Base-by-base conservation (phyloP, 768 basidiomycete genomes). In the Goffeauzyma gilvescens region DNA sequence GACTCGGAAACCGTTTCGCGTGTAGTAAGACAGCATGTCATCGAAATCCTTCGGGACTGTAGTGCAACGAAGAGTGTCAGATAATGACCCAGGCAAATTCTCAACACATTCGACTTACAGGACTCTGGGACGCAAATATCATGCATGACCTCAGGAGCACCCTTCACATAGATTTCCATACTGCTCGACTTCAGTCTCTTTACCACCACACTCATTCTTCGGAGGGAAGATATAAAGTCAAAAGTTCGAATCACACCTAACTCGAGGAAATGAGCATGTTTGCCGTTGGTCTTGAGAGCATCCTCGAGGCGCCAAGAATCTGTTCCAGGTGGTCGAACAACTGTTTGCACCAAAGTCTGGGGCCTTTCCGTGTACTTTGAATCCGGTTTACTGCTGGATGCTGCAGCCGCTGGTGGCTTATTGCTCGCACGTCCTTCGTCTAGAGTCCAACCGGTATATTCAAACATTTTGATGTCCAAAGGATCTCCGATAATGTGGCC, bases 111-210 rank as follows among this genome's bases (percentile, higher is more conserved):
- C 38, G n/a, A 33, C 86, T 53, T 54, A 96, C 90, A 78, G n/a
- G 89, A 82, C 39, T 79, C 74, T 48, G 71, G 77, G 42, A 87
- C 81, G 60, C 93, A 98, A 44, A 98, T 95, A 31, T 89, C 87
- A 6, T 66, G 62, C 89, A 98, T 96, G 43, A 95, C 85, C 64
- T 98, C 93, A 0, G 93, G 93, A 2, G 93, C 93, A n/a, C 93
- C 93, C 59, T 98, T 98, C 54, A 89, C 87, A 58, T 96, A 96
- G 9, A 95, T 71, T 59, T 98, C 93, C 86, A 98, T 95, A 60
- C 81, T 85, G 41, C 66, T 75, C 51, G 89, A 89, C 62, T 81
- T 93, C 41, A 98, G 72, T 39, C 85, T 72, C 63, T 95, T 98
- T 54, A 95, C 90, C 40, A 98, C 75, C 21, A 98, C 93, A 50